Evolutionary conservation across 2,329 filamentous ascomycete species (phyloP).

Genomic region (Calcarisporium arbuscula): DNA sequence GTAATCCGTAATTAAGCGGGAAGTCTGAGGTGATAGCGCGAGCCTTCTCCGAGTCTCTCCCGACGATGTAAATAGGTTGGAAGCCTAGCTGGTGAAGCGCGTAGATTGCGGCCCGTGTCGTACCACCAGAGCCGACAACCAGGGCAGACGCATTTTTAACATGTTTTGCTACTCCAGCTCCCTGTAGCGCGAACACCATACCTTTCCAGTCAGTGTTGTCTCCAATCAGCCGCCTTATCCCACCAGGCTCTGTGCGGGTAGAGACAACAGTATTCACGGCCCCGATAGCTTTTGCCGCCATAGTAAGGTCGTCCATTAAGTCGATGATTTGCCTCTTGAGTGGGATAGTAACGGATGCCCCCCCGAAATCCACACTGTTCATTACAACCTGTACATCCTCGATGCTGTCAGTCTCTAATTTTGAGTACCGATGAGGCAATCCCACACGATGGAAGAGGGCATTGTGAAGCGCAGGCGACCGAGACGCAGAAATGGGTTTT

Average conservation of each 20-base stretch:
- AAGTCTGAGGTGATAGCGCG: slow-evolving; percentile 64
- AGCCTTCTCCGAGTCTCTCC: slow-evolving; percentile 66
- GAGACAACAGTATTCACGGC: slow-evolving; percentile 92
- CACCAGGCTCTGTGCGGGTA: slow-evolving; percentile 24
- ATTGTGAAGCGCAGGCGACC: slow-evolving; percentile 88
- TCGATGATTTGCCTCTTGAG: slow-evolving; percentile 84
- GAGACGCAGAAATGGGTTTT: slow-evolving; percentile 72
- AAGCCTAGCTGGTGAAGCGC: slow-evolving; percentile 80
- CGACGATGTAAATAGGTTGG: slow-evolving; percentile 79
- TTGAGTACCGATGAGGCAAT: slow-evolving; percentile 75
- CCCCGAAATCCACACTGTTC: slow-evolving; percentile 70
- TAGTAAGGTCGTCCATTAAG: slow-evolving; percentile 71
- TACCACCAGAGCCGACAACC: slow-evolving; percentile 87
- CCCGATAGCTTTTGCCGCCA: slow-evolving; percentile 75
- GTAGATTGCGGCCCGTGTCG: slow-evolving; percentile 84
- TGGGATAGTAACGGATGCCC: slow-evolving; percentile 92
- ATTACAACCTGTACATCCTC: slow-evolving; percentile 60
- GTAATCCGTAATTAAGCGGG: slow-evolving; percentile 64
- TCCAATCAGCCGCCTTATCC: slow-evolving; percentile 57
- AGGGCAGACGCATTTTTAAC: slow-evolving; percentile 49
- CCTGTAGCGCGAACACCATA: slow-evolving; percentile 74
- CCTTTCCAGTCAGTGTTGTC: slow-evolving; percentile 96
- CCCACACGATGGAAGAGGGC: slow-evolving; percentile 69
- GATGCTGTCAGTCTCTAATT: slow-evolving; percentile 65
- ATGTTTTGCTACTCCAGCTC: slow-evolving; percentile 51